These are phyloP conservation scores for Wallacemonas sp. DNA, from an alignment of 208 protist genomes.

Conservation along the genomic window DNA sequence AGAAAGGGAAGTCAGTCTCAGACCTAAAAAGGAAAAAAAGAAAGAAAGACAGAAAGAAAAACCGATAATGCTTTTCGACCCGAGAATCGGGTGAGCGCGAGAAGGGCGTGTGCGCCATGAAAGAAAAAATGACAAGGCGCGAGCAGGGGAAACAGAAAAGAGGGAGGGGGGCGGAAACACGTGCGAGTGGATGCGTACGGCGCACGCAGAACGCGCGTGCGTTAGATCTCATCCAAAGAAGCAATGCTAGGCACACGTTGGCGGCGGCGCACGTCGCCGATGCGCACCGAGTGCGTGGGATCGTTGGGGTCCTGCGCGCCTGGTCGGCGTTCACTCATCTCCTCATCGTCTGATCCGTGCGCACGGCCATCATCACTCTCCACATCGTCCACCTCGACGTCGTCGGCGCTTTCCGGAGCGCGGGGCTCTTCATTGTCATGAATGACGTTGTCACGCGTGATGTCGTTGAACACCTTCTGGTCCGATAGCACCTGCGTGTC, in stretches of 20 bases:
- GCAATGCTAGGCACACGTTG: conserved; percentile 1
- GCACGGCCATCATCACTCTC: no score
- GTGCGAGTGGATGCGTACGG: no score
- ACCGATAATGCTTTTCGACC: no score
- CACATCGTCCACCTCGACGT: background rate
- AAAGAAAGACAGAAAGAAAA: no score
- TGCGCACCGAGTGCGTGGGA: background rate
- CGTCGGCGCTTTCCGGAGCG: background rate
- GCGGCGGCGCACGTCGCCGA: background rate
- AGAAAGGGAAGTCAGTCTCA: no score
- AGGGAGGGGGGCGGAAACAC: no score
- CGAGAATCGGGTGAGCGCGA: no score
- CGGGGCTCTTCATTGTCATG: background rate
- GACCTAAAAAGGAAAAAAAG: no score
- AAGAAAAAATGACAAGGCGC: no score
- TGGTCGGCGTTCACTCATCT: background rate
- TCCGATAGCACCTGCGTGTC: conserved; percentile 53
- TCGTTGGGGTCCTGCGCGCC: background rate
- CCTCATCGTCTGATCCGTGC: background rate
- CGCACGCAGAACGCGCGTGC: no score
- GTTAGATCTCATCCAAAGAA: background rate
- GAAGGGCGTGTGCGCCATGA: no score
- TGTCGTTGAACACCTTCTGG: conserved; percentile 39
- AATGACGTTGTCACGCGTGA: conserved; percentile 19
- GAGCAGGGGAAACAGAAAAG: no score